Percentiles rank a stretch among this genome's conserved stretches.
phyloP scores from a whole-genome alignment of 371 early-diverging fungal genomes.

The Fennellomyces sp. region DNA sequence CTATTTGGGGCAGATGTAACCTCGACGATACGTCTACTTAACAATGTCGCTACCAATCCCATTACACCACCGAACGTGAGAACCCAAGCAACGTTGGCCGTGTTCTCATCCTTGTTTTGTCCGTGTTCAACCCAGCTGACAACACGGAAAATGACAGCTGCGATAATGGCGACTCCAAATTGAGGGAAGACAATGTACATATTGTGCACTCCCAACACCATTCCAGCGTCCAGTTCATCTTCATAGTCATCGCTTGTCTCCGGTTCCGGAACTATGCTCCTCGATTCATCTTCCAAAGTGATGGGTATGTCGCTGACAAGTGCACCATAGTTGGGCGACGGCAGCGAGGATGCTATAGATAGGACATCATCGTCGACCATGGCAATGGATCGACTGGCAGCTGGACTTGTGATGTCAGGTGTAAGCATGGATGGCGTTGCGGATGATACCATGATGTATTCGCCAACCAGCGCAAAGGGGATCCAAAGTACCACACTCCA shows the following conservation, averaged over 20 bases:
- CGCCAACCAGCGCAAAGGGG: conserved; percentile 72
- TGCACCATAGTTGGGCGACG: conserved; percentile 1
- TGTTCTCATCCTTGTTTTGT: conserved; percentile 11
- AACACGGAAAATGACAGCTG: conserved; percentile 34
- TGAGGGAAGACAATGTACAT: conserved; percentile 77
- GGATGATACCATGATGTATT: conserved; percentile 37
- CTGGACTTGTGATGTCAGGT: background rate
- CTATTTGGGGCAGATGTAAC: background rate
- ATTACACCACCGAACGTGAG: conserved; percentile 52
- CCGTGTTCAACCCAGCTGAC: conserved; percentile 24
- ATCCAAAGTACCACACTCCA: conserved; percentile 73
- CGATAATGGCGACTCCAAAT: conserved; percentile 46
- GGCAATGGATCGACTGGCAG: too few relatives aligned
- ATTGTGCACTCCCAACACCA: conserved; percentile 74
- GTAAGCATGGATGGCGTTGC: background rate
- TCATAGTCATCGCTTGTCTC: background rate
- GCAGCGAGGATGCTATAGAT: background rate
- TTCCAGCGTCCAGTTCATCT: conserved; percentile 39
- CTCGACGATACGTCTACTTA: conserved; percentile 25
- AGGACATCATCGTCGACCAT: conserved; percentile 5
- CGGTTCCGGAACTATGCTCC: too few relatives aligned
- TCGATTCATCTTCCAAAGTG: too few relatives aligned
- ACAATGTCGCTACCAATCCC: conserved; percentile 44
- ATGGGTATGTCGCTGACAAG: background rate
- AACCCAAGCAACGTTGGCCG: conserved; percentile 41